These are phyloP conservation scores for Fusarium marasasianum DNA, from an alignment of 2,329 filamentous ascomycete species.

Conservation along the genomic window DNA sequence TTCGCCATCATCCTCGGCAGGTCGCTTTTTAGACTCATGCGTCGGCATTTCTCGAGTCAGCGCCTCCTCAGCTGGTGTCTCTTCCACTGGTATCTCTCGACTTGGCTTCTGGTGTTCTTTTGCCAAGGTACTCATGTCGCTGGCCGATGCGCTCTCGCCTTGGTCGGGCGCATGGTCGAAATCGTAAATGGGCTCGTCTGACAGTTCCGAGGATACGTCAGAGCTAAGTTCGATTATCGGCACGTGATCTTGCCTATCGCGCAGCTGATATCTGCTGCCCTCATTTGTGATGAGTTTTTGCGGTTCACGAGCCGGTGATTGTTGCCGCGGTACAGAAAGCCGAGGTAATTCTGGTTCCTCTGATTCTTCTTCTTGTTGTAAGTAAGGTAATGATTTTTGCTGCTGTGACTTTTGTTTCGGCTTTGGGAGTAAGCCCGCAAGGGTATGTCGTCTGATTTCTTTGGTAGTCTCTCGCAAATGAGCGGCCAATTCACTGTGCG, in stretches of 20 bases:
- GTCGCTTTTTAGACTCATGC: not conserved
- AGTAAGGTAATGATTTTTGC: not conserved
- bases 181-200: not conserved
- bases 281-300: not conserved
- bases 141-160: conserved; percentile 11
- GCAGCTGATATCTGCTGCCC: not conserved
- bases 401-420: not conserved
- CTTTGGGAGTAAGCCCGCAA: not conserved
- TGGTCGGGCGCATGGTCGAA: not conserved
- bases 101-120: not conserved
- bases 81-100: not conserved
- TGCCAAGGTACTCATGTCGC: not conserved
- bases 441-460: conserved; percentile 8
- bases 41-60: not conserved
- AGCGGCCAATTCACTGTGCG: not conserved
- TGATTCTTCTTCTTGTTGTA: not conserved
- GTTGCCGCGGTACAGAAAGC: not conserved
- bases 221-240: conserved; percentile 1
- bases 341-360: not conserved
- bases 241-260: not conserved
- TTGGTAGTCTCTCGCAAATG: not conserved
- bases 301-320: not conserved
- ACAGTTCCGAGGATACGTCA: not conserved
- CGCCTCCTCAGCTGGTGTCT: not conserved
- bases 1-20: conserved; percentile 1